These are phyloP conservation scores for Solanum piurae DNA, from an alignment of 257 asterid species.

Conservation along the genomic window DNA sequence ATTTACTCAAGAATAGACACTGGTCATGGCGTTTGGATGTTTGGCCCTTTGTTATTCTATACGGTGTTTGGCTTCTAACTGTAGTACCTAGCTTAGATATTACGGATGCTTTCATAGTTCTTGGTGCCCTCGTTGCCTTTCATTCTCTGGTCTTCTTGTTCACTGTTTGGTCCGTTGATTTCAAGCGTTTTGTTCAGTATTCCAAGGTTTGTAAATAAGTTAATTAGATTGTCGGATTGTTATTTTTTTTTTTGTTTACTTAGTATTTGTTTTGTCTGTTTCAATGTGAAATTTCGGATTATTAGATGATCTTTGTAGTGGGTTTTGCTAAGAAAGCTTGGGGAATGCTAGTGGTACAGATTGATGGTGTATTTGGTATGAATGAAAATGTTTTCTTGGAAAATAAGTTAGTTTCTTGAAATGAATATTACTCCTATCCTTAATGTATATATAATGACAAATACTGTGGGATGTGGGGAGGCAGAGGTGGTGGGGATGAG, in stretches of 20 bases:
- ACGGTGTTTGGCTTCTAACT: constrained; percentile 66
- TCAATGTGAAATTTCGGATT: background rate
- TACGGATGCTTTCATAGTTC: constrained; percentile 64
- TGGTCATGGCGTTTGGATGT: constrained; percentile 87
- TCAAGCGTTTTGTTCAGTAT: constrained; percentile 70
- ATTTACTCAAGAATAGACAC: constrained; percentile 62
- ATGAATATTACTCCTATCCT: background rate
- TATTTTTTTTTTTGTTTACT: background rate
- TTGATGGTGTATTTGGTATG: background rate
- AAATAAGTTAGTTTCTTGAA: background rate
- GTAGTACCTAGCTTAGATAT: constrained; percentile 75
- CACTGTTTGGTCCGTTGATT: constrained; percentile 90
- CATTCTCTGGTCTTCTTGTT: constrained; percentile 75
- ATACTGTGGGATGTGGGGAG: background rate
- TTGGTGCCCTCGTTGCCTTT: constrained; percentile 47
- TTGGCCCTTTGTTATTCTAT: constrained; percentile 71
- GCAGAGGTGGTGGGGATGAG: background rate
- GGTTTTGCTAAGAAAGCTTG: background rate
- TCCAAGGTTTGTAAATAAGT: constrained; percentile 40
- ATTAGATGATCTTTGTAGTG: background rate
- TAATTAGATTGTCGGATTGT: background rate
- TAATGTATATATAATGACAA: too few species aligned
- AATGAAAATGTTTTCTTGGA: background rate
- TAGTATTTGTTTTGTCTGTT: background rate
- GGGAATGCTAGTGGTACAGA: background rate